Conservation (phyloP, 129 eudicot species). For the Flaveria robusta region DNA sequence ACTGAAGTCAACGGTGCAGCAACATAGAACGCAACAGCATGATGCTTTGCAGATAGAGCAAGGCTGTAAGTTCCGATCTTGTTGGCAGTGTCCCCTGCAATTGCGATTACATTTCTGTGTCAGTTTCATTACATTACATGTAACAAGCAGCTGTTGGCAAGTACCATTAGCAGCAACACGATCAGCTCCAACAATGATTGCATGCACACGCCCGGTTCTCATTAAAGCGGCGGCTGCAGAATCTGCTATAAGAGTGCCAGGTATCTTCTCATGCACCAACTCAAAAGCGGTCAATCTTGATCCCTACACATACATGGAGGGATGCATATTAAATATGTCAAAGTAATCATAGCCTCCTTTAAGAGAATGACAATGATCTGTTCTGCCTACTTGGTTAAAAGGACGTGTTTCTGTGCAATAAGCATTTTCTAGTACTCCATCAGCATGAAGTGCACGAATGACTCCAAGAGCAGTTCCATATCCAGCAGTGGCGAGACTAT, state of each 20-base stretch:
- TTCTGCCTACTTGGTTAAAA: constrained; percentile 72
- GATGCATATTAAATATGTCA: not conserved
- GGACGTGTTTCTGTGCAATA: constrained; percentile 99
- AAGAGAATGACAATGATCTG: constrained; percentile 5
- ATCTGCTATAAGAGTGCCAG: constrained; percentile 94
- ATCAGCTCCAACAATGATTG: constrained; percentile 96
- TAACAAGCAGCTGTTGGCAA: not conserved
- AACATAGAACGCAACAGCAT: constrained; percentile 72
- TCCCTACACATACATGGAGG: constrained; percentile 48
- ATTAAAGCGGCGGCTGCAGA: constrained; percentile 97
- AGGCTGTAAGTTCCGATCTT: constrained; percentile 97
- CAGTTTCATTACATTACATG: not conserved
- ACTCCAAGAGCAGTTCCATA: constrained; percentile 99
- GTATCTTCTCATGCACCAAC: constrained; percentile 87
- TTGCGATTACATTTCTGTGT: not conserved
- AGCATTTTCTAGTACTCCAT: constrained; percentile 75
- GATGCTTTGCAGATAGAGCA: constrained; percentile 77
- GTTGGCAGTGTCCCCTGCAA: constrained; percentile 92
- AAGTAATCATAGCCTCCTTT: not conserved
- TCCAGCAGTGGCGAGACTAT: constrained; percentile 98
- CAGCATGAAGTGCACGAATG: constrained; percentile 80
- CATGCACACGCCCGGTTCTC: constrained; percentile 79
- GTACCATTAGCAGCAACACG: constrained; percentile 97
- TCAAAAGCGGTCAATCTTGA: constrained; percentile 95
- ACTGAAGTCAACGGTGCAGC: constrained; percentile 96